These are phyloP conservation scores for Paraphoma chrysanthemicola DNA, from an alignment of 2,329 filamentous ascomycete genomes.

Conservation along the genomic window DNA sequence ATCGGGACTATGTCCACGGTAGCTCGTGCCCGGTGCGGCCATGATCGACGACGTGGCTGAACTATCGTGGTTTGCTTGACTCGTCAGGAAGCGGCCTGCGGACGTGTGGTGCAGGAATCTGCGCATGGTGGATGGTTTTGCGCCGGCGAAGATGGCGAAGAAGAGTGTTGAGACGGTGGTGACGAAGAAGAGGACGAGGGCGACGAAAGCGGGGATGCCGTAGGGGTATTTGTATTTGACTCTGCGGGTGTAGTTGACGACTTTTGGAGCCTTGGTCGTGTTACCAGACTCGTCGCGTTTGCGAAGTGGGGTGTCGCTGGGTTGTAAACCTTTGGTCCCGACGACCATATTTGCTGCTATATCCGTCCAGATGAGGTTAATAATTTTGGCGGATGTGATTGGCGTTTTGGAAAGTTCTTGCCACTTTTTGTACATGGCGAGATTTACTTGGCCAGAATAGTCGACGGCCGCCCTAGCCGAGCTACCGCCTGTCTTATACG, in stretches of 20 bases:
- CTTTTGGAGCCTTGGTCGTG: background rate
- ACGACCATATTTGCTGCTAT: conserved; percentile 52
- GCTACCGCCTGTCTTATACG: background rate
- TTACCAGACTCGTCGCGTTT: background rate
- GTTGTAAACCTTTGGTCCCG: conserved; percentile 41
- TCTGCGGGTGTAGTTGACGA: background rate
- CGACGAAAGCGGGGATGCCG: conserved; percentile 43
- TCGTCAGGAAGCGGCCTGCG: conserved; percentile 10
- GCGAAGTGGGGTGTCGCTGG: background rate
- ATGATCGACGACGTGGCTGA: background rate
- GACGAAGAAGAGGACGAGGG: background rate
- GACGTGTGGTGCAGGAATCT: conserved; percentile 13
- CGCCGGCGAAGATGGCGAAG: conserved; percentile 7
- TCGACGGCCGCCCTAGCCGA: conserved; percentile 26
- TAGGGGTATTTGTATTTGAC: conserved; percentile 45
- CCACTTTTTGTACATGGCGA: conserved; percentile 54
- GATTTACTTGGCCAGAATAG: conserved; percentile 47
- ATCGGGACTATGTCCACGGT: background rate
- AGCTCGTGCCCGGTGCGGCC: background rate
- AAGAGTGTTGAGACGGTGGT: background rate
- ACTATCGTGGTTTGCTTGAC: background rate
- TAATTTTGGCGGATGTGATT: conserved; percentile 40
- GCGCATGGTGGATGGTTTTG: conserved; percentile 10
- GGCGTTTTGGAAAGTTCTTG: conserved; percentile 42
- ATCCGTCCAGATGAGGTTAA: conserved; percentile 57